A percentile compares a stretch with the other conserved stretches of the same genome.
These are phyloP conservation scores for Heterobasidion irregulare DNA, from an alignment of 1,284 basidiomycete genomes.

Conservation along the genomic window DNA sequence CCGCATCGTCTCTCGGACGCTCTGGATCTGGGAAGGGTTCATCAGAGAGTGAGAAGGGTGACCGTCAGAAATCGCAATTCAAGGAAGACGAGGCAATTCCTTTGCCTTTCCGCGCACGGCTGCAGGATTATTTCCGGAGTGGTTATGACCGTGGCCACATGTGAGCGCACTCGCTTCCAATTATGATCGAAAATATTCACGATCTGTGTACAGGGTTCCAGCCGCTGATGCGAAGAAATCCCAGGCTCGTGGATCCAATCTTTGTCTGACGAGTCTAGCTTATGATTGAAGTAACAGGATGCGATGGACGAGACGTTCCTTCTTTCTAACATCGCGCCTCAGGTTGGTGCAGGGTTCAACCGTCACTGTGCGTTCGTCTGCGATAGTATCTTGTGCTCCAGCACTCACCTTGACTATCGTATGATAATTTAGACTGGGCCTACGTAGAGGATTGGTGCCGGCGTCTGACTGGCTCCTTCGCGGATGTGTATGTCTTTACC, in stretches of 20 bases:
- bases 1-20: constrained; percentile 62
- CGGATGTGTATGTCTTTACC: constrained; percentile 97
- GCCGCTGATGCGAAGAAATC: constrained; percentile 96
- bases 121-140: constrained; percentile 88
- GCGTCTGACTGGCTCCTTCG: constrained; percentile 75
- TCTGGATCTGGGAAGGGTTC: constrained; percentile 28
- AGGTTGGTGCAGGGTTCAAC: constrained; percentile 97
- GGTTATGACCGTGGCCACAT: constrained; percentile 98
- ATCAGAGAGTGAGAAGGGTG: constrained; percentile 37
- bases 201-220: constrained; percentile 59
- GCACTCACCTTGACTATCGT: too few species aligned
- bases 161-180: constrained; percentile 26
- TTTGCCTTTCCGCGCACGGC: constrained; percentile 71
- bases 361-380: constrained; percentile 69
- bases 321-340: constrained; percentile 94
- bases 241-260: constrained; percentile 33
- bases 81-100: constrained; percentile 81
- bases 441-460: constrained; percentile 96
- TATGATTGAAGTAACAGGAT: constrained; percentile 32
- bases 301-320: constrained; percentile 98
- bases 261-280: background rate
- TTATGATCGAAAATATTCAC: background rate
- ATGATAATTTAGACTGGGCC: constrained; percentile 71
- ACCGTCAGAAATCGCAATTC: constrained; percentile 79
- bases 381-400: background rate